A percentile compares a stretch with the other conserved stretches of the same genome.
phyloP scores from a whole-genome alignment of 345 rosid species.

The Gossypium longicalyx region DNA sequence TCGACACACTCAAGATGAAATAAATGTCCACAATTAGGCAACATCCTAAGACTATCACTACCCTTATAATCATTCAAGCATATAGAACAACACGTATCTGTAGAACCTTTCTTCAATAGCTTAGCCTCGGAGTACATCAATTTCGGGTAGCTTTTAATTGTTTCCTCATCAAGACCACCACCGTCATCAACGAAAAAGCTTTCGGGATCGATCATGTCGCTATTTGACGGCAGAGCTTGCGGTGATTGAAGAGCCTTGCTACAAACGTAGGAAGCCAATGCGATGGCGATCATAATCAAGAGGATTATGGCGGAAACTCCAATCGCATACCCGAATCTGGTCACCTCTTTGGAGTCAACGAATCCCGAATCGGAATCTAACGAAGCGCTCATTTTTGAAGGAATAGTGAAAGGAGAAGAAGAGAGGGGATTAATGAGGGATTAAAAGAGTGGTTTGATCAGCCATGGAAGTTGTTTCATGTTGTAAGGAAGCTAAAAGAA shows the following conservation, averaged over 20 bases:
- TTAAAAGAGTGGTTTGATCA: constrained; percentile 16
- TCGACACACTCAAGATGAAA: constrained; percentile 78
- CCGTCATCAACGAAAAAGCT: constrained; percentile 35
- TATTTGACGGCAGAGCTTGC: not conserved
- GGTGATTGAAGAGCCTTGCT: constrained; percentile 14
- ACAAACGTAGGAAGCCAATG: constrained; percentile 49
- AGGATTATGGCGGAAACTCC: constrained; percentile 50
- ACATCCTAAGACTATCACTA: constrained; percentile 43
- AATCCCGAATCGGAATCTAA: constrained; percentile 18
- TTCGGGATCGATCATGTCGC: constrained; percentile 12
- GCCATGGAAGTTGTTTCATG: constrained; percentile 29
- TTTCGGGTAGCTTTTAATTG: constrained; percentile 69
- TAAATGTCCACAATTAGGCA: constrained; percentile 77
- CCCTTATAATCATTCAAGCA: constrained; percentile 78
- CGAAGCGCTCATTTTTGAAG: constrained; percentile 15
- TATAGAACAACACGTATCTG: constrained; percentile 64
- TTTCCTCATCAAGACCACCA: constrained; percentile 65
- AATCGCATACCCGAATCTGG: constrained; percentile 47
- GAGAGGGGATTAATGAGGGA: not conserved
- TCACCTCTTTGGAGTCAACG: constrained; percentile 27
- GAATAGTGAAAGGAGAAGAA: constrained; percentile 4
- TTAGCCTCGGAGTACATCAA: constrained; percentile 62
- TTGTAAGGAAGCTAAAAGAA: constrained; percentile 39
- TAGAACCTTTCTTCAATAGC: constrained; percentile 30
- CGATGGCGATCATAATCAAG: constrained; percentile 45